Evolutionary conservation across 192 early-diverging fungal genomes (phyloP), one percentile per base, ranked within the genome.

Genomic region (Phlyctochytrium planicorne): DNA sequence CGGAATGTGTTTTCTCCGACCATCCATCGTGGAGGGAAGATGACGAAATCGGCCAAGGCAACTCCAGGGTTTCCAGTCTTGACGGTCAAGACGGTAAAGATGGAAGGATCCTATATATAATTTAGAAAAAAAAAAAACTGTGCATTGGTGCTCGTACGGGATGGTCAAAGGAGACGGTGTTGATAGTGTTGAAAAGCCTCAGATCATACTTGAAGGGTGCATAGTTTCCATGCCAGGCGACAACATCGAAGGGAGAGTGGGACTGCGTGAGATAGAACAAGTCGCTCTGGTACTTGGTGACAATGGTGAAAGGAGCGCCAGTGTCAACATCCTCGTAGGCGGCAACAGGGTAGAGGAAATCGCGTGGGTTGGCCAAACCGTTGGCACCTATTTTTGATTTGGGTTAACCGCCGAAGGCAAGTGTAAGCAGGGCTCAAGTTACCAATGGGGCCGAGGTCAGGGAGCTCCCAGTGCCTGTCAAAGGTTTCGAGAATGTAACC

Each of bases 201-300:
- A 96, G 81, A 75, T 95, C 86, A 74, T 96, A 96, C 76, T 95
- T 96, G 85, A 84, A 98, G 0, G 96, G 96, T 6, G 87, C 90
- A 75, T 96, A 98, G 84, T 98, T 98, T 37, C 96, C 96, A 74
- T 97, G 93, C 75, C 96, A 98, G 14, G 94, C 96, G 30, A 97
- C 94, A 0, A 98, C 94, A 72, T 98, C 93, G 65, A 92, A 98
- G 4, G 94, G 93, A 23, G 89, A 91, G 75, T 98, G 94, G 56
- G 84, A 66, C 80, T 87, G 67, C 32, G 17, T 35, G 25, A 75
- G 36, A 50, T 52, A 27, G 78, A 93, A 95, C 17, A 96, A 68
- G 50, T 84, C 74, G 34, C 94, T 92, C 33, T 91, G 89, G 76
- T 88, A 96, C 80, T 98, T 98, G 70, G 83, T 87, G 29, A 91